phyloP scores from a whole-genome alignment of 768 basidiomycete genomes.

The Auricularia auricula-judae region DNA sequence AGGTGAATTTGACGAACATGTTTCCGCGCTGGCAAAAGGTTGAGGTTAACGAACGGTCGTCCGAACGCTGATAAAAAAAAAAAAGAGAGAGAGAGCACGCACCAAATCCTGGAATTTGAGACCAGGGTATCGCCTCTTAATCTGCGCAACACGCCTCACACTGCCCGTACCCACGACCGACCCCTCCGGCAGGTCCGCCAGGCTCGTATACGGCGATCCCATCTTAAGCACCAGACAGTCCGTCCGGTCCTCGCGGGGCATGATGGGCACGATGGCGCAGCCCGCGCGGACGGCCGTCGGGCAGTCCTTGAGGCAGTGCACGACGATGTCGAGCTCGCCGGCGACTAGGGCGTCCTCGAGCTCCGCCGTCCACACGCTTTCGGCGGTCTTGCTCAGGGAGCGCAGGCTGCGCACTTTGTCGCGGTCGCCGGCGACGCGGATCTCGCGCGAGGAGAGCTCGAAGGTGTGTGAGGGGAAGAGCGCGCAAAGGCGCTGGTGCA shows the following conservation, averaged over 20 bases:
- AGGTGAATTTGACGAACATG: constrained; percentile 25
- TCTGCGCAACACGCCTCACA: constrained; percentile 83
- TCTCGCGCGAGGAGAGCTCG: constrained; percentile 22
- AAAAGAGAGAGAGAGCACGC: neutral
- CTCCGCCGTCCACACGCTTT: constrained; percentile 82
- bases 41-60: too few species aligned
- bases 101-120: constrained; percentile 77
- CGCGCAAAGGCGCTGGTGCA: constrained; percentile 49
- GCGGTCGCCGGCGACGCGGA: constrained; percentile 60
- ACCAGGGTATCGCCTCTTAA: constrained; percentile 64
- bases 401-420: constrained; percentile 45
- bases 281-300: constrained; percentile 79
- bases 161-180: constrained; percentile 94
- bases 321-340: constrained; percentile 74
- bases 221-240: constrained; percentile 82
- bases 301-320: constrained; percentile 89
- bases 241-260: constrained; percentile 79
- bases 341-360: constrained; percentile 76
- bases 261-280: constrained; percentile 74
- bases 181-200: constrained; percentile 79
- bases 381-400: neutral
- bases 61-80: too few species aligned
- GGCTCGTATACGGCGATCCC: constrained; percentile 52
- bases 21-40: constrained; percentile 47
- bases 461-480: constrained; percentile 42